Conservation (phyloP, 1,284 basidiomycete genomes). For the Cerioporus squamosus region DNA sequence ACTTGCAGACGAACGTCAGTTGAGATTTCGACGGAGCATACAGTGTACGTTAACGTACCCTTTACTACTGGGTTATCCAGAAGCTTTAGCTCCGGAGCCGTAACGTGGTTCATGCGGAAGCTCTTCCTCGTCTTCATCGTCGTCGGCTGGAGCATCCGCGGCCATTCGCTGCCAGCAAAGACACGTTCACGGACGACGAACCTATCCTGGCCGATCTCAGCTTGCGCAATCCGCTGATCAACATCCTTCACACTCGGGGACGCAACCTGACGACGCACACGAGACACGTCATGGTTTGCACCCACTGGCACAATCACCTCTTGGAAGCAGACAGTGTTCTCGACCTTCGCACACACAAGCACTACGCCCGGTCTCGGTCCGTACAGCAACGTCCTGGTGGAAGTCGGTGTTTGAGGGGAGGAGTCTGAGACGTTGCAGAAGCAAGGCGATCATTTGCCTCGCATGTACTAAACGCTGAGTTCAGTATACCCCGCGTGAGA, state of each 20-base stretch:
- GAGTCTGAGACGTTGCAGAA: too few species aligned
- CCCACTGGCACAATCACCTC: background rate
- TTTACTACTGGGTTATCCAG: conserved; percentile 8
- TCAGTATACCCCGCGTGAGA: too few species aligned
- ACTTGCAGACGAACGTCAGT: background rate
- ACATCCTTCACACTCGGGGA: background rate
- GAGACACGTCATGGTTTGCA: conserved; percentile 3
- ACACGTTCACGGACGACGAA: conserved; percentile 4
- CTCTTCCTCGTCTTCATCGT: background rate
- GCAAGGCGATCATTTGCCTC: too few species aligned
- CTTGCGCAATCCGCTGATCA: background rate
- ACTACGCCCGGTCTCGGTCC: conserved; percentile 4
- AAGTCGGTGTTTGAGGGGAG: conserved; percentile 9
- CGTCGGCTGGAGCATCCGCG: background rate
- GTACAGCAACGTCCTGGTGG: background rate
- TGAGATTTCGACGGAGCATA: too few species aligned
- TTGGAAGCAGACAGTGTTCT: background rate
- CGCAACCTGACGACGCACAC: background rate
- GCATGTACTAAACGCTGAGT: too few species aligned
- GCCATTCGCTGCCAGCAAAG: background rate
- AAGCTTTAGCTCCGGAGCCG: conserved; percentile 13
- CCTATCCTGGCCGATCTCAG: conserved; percentile 2
- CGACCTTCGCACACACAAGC: conserved; percentile 5
- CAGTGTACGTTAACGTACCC: background rate
- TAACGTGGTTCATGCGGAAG: conserved; percentile 5